A percentile compares a stretch with the other conserved stretches of the same genome.
These are phyloP conservation scores for Lactifluus echinatus DNA, from an alignment of 768 basidiomycete species.

Conservation along the genomic window DNA sequence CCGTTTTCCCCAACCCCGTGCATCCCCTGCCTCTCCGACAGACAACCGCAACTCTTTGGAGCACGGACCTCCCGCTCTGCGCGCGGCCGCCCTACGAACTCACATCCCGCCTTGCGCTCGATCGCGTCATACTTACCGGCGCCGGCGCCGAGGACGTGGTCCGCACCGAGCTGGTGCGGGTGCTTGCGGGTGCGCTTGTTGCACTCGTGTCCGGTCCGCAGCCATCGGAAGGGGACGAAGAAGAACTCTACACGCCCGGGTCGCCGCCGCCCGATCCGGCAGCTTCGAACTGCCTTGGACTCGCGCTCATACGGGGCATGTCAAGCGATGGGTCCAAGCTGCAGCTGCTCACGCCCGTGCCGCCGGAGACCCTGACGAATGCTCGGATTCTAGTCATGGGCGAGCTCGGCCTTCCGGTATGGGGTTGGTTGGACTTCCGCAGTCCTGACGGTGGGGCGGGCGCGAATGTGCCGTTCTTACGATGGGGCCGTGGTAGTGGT, in stretches of 20 bases:
- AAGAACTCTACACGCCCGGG: conserved; percentile 53
- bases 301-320: conserved; percentile 63
- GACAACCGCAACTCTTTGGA: conserved; percentile 46
- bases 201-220: conserved; percentile 45
- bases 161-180: conserved; percentile 53
- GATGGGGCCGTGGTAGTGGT: conserved; percentile 64
- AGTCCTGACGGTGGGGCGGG: conserved; percentile 39
- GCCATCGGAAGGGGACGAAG: not conserved
- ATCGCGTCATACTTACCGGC: conserved; percentile 59
- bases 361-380: conserved; percentile 35
- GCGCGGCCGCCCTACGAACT: conserved; percentile 68
- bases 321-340: conserved; percentile 28
- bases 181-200: conserved; percentile 75
- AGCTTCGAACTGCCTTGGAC: conserved; percentile 58
- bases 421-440: conserved; percentile 76
- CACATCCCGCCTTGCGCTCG: conserved; percentile 45
- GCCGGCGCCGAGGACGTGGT: conserved; percentile 75
- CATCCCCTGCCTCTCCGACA: conserved; percentile 18
- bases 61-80: conserved; percentile 57
- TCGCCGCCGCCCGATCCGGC: conserved; percentile 46
- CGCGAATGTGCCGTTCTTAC: conserved; percentile 62
- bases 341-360: conserved; percentile 78
- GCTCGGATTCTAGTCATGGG: conserved; percentile 65
- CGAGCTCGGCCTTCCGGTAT: conserved; percentile 79
- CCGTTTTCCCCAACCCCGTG: conserved; percentile 28